Evolutionary conservation across 208 protist genomes (phyloP).

Genomic region (Herpetomonas samuelpessoai): DNA sequence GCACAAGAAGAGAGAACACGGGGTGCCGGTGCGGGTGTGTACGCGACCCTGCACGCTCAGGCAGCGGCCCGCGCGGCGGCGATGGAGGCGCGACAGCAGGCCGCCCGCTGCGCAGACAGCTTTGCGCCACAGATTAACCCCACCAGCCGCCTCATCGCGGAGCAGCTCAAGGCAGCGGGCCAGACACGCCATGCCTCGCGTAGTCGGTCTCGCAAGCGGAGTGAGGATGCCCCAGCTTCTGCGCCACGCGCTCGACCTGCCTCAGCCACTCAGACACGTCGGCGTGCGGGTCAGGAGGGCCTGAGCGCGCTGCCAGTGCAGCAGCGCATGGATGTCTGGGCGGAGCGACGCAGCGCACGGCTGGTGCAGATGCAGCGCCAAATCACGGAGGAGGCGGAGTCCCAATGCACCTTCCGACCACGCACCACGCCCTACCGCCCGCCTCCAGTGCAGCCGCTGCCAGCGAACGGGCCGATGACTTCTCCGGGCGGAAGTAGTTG

Average conservation of each 20-base stretch:
- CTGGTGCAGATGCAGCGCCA: constrained; percentile 16
- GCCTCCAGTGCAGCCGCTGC: neutral
- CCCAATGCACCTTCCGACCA: constrained; percentile 40
- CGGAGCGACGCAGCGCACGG: constrained; percentile 13
- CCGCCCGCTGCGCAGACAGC: constrained; percentile 6
- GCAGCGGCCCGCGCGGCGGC: constrained; percentile 17
- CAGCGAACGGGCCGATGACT: too few species aligned
- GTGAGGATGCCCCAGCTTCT: too few species aligned
- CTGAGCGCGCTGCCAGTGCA: constrained; percentile 10
- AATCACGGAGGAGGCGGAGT: constrained; percentile 16
- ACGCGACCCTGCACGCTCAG: constrained; percentile 14
- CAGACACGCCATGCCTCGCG: neutral
- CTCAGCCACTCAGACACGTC: too few species aligned
- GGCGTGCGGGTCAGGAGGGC: too few species aligned
- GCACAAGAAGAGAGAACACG: too few species aligned
- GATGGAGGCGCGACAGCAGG: neutral
- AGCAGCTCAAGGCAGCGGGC: neutral
- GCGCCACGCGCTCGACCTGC: too few species aligned
- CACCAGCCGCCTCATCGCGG: neutral
- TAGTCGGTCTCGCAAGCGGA: neutral
- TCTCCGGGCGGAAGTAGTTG: too few species aligned
- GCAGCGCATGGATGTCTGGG: constrained; percentile 15
- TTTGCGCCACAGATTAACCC: constrained; percentile 21
- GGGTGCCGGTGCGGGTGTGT: neutral
- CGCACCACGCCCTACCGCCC: constrained; percentile 7